Base-by-base conservation (phyloP, 192 early-diverging fungal species). In the Coemansia sp. region DNA sequence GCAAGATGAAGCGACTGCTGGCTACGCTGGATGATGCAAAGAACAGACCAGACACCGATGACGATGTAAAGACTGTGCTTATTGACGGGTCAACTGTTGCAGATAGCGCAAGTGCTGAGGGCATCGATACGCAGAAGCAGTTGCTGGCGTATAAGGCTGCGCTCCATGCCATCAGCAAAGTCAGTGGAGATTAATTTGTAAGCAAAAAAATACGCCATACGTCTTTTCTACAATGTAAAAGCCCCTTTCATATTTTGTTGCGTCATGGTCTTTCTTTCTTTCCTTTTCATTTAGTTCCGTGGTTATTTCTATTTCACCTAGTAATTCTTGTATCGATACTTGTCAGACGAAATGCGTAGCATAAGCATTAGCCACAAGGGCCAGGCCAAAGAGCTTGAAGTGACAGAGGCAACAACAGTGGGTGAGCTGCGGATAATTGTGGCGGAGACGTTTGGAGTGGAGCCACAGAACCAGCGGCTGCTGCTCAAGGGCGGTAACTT, bases 91-190 rank as follows among this genome's bases (percentile, higher is more conserved):
- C 38, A 50, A 56, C 44, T 1, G 44, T 13, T 47, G 44, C 38
- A 40, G 15, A n/a, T n/a, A n/a, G n/a, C n/a, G n/a, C n/a, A n/a
- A n/a, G n/a, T n/a, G n/a, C n/a, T n/a, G n/a, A n/a, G n/a, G n/a
- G n/a, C n/a, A n/a, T n/a, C n/a, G n/a, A n/a, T n/a, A n/a, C n/a
- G n/a, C n/a, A 56, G 17, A 33, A 60, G 40, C 67, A 73, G 57
- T 19, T 62, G 27, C 53, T 79, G 29, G 67, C 71, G 0, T 68
- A 79, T 33, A 72, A 72, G 20, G 71, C 76, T 10, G 76, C 67
- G 15, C 59, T 79, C 31, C 70, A 73, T 33, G 76, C 76, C 30
- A 64, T 79, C 40, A 61, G 60, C 42, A 23, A 23, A 6, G 14
- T 13, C 6, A 47, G 44, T 11, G 20, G 22, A 23, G 6, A 23